phyloP scores from a whole-genome alignment of 148 eudicot genomes.

The Vaccinium corymbosum region DNA sequence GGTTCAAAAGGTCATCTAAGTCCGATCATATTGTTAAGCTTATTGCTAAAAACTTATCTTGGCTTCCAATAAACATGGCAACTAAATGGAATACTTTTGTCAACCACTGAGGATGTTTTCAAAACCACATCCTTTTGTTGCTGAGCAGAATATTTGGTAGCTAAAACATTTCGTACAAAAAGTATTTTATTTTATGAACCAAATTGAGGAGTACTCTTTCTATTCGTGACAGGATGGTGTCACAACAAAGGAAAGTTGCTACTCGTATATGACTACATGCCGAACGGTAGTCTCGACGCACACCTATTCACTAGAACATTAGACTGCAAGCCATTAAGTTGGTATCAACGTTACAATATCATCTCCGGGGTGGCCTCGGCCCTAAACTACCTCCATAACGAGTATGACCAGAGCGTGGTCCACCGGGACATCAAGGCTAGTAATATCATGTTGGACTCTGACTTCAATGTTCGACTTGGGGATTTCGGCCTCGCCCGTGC shows the following conservation, averaged over 20 bases:
- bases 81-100: no score
- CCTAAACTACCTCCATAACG: constrained; percentile 61
- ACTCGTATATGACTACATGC: constrained; percentile 81
- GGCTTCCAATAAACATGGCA: no score
- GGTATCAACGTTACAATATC: constrained; percentile 45
- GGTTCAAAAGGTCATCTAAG: no score
- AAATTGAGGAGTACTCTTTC: neutral
- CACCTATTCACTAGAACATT: constrained; percentile 75
- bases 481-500: constrained; percentile 91
- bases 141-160: neutral
- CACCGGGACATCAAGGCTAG: constrained; percentile 87
- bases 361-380: constrained; percentile 47
- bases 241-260: constrained; percentile 71
- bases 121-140: no score
- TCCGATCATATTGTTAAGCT: no score
- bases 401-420: constrained; percentile 68
- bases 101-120: no score
- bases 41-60: no score
- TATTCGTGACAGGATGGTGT: constrained; percentile 33
- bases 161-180: no score
- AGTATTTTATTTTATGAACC: neutral
- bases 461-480: constrained; percentile 31
- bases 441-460: constrained; percentile 74
- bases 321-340: constrained; percentile 50
- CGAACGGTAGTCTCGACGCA: constrained; percentile 75